phyloP scores from a whole-genome alignment of 257 asterid genomes.

The Marsdenia floribunda region DNA sequence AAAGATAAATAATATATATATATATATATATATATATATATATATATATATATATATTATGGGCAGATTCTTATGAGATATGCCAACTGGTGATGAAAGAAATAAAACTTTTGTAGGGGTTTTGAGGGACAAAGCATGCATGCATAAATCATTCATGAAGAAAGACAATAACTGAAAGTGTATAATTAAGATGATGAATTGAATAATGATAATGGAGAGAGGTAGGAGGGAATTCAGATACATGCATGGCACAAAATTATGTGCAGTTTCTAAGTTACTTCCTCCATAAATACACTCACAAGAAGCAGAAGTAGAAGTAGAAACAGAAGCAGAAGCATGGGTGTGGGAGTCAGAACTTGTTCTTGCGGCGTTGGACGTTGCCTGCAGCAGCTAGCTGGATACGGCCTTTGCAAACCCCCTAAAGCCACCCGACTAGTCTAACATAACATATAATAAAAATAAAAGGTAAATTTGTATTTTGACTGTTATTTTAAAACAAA shows the following conservation, averaged over 20 bases:
- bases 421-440: too few species aligned
- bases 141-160: neutral
- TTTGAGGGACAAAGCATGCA: slow-evolving; percentile 3
- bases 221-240: too few species aligned
- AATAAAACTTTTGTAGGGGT: neutral
- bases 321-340: too few species aligned
- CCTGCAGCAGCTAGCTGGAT: too few species aligned
- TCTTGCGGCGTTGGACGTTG: too few species aligned
- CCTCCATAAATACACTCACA: neutral
- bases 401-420: too few species aligned
- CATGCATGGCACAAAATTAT: neutral
- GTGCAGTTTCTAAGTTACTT: neutral
- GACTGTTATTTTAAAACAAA: too few species aligned
- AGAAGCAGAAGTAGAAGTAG: neutral
- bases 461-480: too few species aligned
- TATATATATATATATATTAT: too few species aligned
- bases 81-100: neutral
- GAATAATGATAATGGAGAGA: slow-evolving; percentile 1
- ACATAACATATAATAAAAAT: too few species aligned
- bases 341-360: neutral
- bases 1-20: too few species aligned
- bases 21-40: too few species aligned
- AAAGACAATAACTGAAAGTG: neutral
- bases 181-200: neutral
- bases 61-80: neutral